Conservation (phyloP, 2,329 filamentous ascomycete species). For the Calonectria hongkongensis region DNA sequence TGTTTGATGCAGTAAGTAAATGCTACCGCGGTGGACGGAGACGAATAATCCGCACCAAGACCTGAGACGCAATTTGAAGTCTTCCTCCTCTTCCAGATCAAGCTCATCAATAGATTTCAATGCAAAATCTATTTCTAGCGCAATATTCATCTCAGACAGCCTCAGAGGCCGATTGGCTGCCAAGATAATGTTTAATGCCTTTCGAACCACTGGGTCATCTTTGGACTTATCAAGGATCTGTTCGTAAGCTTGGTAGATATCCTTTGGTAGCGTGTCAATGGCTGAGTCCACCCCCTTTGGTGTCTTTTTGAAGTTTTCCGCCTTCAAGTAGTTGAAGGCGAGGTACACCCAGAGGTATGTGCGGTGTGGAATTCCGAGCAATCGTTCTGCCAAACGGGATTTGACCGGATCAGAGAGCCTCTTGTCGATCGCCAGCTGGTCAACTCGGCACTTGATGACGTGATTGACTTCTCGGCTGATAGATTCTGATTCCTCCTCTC, state of each 20-base stretch:
- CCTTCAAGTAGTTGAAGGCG: conserved; percentile 57
- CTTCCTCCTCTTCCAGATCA: conserved; percentile 47
- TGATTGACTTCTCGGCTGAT: conserved; percentile 61
- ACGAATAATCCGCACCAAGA: conserved; percentile 56
- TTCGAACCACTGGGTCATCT: conserved; percentile 40
- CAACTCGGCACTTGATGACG: conserved; percentile 58
- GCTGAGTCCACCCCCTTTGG: conserved; percentile 42
- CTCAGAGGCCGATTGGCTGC: conserved; percentile 53
- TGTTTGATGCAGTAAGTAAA: conserved; percentile 58
- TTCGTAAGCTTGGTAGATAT: conserved; percentile 57
- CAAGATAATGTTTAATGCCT: conserved; percentile 52
- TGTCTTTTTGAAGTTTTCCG: conserved; percentile 49
- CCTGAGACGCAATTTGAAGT: conserved; percentile 49
- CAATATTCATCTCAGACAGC: conserved; percentile 55
- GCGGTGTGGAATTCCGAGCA: conserved; percentile 52
- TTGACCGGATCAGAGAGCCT: not conserved
- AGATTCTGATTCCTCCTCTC: conserved; percentile 60
- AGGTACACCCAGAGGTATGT: conserved; percentile 64
- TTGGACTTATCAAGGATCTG: conserved; percentile 51
- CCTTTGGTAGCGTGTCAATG: conserved; percentile 53
- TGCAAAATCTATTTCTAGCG: conserved; percentile 46
- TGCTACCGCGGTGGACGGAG: conserved; percentile 25
- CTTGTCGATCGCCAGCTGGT: conserved; percentile 38
- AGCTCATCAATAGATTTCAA: conserved; percentile 40
- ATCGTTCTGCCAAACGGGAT: not conserved